Conservation (phyloP, 23 red algal genomes). For the Chondrus crispus region DNA sequence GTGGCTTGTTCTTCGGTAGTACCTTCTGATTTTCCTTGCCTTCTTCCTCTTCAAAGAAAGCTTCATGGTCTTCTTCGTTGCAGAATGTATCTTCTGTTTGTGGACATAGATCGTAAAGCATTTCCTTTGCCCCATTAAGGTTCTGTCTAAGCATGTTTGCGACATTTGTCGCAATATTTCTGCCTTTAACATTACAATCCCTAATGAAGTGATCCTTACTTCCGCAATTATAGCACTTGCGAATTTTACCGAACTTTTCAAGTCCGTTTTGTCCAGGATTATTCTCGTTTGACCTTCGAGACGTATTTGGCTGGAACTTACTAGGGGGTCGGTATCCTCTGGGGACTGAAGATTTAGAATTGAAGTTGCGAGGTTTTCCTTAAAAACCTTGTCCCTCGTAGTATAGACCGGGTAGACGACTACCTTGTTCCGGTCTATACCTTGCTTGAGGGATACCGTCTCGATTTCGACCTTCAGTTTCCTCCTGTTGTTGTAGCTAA, state of each 20-base stretch:
- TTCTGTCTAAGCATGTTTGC: not conserved
- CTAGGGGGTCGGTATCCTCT: not conserved
- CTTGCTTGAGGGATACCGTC: not conserved
- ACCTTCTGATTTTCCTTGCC: not conserved
- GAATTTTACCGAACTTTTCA: not conserved
- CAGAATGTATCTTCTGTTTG: not conserved
- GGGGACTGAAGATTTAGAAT: not conserved
- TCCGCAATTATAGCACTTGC: not conserved
- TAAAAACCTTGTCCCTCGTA: not conserved
- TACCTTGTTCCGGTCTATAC: not conserved
- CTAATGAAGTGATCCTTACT: not conserved
- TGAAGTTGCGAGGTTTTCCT: not conserved
- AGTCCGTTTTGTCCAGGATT: not conserved
- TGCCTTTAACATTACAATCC: not conserved
- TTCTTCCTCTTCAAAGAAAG: not conserved
- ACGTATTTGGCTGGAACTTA: not conserved
- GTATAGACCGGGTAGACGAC: too few species aligned
- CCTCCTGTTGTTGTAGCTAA: not conserved
- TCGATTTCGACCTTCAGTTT: not conserved
- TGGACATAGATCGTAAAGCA: not conserved
- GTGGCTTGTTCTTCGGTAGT: not conserved
- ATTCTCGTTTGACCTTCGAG: not conserved
- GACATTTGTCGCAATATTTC: not conserved
- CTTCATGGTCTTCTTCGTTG: not conserved
- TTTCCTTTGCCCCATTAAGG: not conserved